These are phyloP conservation scores for Saturnispora hagleri DNA, from an alignment of 805 yeast species.

Conservation along the genomic window DNA sequence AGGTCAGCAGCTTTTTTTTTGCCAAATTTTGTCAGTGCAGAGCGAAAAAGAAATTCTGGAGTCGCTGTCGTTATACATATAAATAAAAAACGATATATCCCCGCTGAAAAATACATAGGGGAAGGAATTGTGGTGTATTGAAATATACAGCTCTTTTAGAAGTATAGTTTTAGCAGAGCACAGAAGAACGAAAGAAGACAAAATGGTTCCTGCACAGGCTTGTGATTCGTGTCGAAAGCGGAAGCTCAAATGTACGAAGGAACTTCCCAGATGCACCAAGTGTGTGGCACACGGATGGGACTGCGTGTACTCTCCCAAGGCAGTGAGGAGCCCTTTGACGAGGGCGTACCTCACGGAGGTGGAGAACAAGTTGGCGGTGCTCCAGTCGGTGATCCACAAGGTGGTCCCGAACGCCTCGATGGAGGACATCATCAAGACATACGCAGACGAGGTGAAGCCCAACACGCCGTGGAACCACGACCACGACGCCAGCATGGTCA, in stretches of 20 bases:
- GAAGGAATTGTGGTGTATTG: not conserved
- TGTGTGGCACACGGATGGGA: slow-evolving; percentile 65
- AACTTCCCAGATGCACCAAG: slow-evolving; percentile 65
- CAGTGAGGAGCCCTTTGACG: slow-evolving; percentile 72
- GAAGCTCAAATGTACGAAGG: slow-evolving; percentile 74
- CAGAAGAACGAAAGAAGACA: not conserved
- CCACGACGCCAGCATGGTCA: not conserved
- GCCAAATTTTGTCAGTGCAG: not conserved
- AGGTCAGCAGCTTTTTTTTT: not conserved
- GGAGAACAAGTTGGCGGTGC: slow-evolving; percentile 43
- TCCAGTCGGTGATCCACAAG: slow-evolving; percentile 37
- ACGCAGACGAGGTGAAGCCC: not conserved
- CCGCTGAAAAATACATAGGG: not conserved
- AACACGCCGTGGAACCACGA: not conserved
- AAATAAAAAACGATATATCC: not conserved
- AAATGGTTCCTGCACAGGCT: slow-evolving; percentile 36
- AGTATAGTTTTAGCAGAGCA: not conserved
- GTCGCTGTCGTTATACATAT: not conserved
- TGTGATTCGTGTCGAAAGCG: slow-evolving; percentile 81
- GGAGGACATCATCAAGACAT: slow-evolving; percentile 26
- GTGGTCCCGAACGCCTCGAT: slow-evolving; percentile 38
- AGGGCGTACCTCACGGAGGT: slow-evolving; percentile 72
- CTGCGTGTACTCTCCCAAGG: slow-evolving; percentile 71
- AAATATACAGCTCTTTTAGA: not conserved
- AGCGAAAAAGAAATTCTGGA: not conserved